Percentiles rank a stretch among this genome's conserved stretches.
Evolutionary conservation across 2,329 filamentous ascomycete species (phyloP).

Genomic region (Fusarium caatingaense): DNA sequence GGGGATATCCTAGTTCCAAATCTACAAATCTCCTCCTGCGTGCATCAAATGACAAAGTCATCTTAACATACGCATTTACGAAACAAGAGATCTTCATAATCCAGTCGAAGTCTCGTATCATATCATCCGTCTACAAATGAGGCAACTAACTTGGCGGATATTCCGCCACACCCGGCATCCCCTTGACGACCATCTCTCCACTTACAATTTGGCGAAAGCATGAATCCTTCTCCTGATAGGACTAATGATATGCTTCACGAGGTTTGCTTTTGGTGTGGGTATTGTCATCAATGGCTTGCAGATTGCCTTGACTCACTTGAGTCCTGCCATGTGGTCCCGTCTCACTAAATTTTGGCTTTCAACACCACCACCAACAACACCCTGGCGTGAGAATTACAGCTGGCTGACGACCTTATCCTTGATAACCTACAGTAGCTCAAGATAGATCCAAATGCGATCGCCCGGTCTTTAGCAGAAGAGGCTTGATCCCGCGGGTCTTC

Average conservation of each 20-base stretch:
- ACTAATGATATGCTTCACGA: conserved; percentile 2
- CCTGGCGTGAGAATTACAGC: conserved; percentile 7
- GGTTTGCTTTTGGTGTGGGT: conserved; percentile 22
- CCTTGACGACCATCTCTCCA: conserved; percentile 9
- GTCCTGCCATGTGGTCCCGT: conserved; percentile 29
- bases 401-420: conserved; percentile 3
- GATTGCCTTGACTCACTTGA: conserved; percentile 27
- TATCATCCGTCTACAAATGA: conserved; percentile 22
- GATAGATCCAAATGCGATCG: conserved; percentile 9
- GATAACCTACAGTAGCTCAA: conserved; percentile 10
- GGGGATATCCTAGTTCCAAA: conserved; percentile 16
- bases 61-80: not conserved
- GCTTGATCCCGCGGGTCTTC: conserved; percentile 28
- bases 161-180: conserved; percentile 8
- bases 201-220: not conserved
- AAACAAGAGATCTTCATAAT: not conserved
- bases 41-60: not conserved
- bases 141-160: not conserved
- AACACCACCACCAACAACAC: conserved; percentile 20
- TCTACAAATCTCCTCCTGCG: not conserved
- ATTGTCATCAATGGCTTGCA: conserved; percentile 33
- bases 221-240: conserved; percentile 9
- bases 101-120: conserved; percentile 10
- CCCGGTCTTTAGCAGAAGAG: conserved; percentile 9
- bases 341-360: conserved; percentile 3